phyloP scores from a whole-genome alignment of 2,329 filamentous ascomycete species.

The Colletotrichum abscissum region DNA sequence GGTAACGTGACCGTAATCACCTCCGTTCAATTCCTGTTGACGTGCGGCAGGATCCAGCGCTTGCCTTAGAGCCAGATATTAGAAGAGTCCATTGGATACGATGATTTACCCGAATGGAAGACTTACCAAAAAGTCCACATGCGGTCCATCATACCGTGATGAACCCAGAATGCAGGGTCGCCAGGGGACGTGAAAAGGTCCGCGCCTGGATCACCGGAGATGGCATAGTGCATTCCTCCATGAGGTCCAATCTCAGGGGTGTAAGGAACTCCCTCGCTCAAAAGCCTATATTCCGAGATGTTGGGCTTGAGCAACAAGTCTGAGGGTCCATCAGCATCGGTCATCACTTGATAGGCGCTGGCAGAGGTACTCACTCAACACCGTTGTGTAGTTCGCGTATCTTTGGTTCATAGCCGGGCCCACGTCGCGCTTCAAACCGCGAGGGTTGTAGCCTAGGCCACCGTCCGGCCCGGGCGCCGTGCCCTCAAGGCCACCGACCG shows the following conservation, averaged over 20 bases:
- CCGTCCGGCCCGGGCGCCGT: slow-evolving; percentile 38
- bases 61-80: slow-evolving; percentile 30
- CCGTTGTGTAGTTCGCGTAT: slow-evolving; percentile 44
- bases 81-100: neutral
- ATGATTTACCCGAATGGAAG: neutral
- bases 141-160: slow-evolving; percentile 43
- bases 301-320: slow-evolving; percentile 45
- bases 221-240: slow-evolving; percentile 44
- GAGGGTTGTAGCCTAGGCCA: slow-evolving; percentile 50
- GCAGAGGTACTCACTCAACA: slow-evolving; percentile 21
- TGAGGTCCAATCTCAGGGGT: slow-evolving; percentile 45
- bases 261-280: slow-evolving; percentile 48
- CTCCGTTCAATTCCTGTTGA: slow-evolving; percentile 40
- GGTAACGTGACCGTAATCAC: slow-evolving; percentile 43
- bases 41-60: slow-evolving; percentile 36
- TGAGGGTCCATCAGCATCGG: neutral
- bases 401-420: slow-evolving; percentile 43
- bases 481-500: slow-evolving; percentile 40
- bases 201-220: slow-evolving; percentile 47
- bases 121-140: slow-evolving; percentile 41
- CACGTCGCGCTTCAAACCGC: slow-evolving; percentile 46
- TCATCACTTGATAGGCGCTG: neutral
- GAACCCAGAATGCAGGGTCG: slow-evolving; percentile 40
- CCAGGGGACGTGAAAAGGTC: slow-evolving; percentile 41
- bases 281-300: slow-evolving; percentile 47